A percentile compares a stretch with the other conserved stretches of the same genome.
Conservation (phyloP, 1,284 basidiomycete species). For the Laetiporus sulphureus region DNA sequence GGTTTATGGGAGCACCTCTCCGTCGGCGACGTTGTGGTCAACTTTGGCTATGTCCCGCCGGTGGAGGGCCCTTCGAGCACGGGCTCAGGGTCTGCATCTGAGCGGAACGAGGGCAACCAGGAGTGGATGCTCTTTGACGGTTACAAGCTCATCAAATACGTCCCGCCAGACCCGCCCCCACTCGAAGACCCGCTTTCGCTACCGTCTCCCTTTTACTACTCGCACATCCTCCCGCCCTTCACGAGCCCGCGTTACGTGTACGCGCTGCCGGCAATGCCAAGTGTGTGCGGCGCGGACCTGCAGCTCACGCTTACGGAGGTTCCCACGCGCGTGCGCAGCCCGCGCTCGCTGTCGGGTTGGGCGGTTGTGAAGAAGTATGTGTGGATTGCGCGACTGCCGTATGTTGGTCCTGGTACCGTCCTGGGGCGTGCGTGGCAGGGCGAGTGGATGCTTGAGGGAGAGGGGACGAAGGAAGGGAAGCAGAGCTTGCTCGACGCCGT, state of each 20-base stretch:
- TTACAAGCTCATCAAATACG: slow-evolving; percentile 46
- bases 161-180: slow-evolving; percentile 43
- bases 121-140: slow-evolving; percentile 70
- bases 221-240: slow-evolving; percentile 50
- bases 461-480: slow-evolving; percentile 64
- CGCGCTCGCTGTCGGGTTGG: slow-evolving; percentile 48
- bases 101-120: too few relatives aligned
- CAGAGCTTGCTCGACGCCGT: slow-evolving; percentile 46
- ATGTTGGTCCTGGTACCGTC: slow-evolving; percentile 29
- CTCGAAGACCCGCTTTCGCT: slow-evolving; percentile 49
- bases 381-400: slow-evolving; percentile 53
- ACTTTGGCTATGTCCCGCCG: slow-evolving; percentile 60
- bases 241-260: slow-evolving; percentile 43
- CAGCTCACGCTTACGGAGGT: slow-evolving; percentile 38
- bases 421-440: slow-evolving; percentile 66
- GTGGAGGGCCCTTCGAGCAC: slow-evolving; percentile 22
- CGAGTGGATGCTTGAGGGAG: slow-evolving; percentile 70
- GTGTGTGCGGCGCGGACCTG: slow-evolving; percentile 4
- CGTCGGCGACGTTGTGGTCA: slow-evolving; percentile 68
- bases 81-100: slow-evolving; percentile 8
- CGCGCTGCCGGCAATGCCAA: slow-evolving; percentile 33
- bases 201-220: slow-evolving; percentile 68
- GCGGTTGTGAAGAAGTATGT: slow-evolving; percentile 50
- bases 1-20: slow-evolving; percentile 68
- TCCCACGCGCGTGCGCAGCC: slow-evolving; percentile 42